Conservation (phyloP, 176 grass and related monocot species). For the Paspalum notatum region DNA sequence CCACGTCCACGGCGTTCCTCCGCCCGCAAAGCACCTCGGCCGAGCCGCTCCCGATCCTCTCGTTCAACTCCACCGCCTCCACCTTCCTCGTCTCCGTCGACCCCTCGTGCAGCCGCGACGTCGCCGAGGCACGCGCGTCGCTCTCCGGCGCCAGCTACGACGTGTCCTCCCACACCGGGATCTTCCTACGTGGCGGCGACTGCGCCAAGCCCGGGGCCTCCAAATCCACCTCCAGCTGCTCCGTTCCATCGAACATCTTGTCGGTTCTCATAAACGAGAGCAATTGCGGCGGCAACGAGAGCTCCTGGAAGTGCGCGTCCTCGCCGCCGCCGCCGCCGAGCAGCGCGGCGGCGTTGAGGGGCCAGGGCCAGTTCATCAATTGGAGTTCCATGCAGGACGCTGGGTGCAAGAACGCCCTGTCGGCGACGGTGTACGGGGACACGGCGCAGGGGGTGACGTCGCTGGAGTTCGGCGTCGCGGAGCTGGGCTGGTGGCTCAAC, state of each 20-base stretch:
- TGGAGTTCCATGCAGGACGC: accelerated
- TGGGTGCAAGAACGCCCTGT: slow-evolving; percentile 27
- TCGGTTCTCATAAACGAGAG: too few relatives aligned
- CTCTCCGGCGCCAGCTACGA: slow-evolving; percentile 52
- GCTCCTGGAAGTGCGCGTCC: slow-evolving; percentile 32
- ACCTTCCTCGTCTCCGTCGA: slow-evolving; percentile 18
- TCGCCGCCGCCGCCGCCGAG: neutral
- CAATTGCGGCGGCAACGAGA: neutral
- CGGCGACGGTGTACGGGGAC: neutral
- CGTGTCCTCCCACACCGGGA: slow-evolving; percentile 31
- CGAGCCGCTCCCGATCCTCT: neutral
- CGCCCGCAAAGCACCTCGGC: too few relatives aligned
- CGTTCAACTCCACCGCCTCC: slow-evolving; percentile 8
- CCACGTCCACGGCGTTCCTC: neutral
- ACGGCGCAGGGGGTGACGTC: neutral
- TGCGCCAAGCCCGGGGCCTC: accelerated
- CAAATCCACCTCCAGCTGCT: neutral
- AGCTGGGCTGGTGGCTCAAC: slow-evolving; percentile 75
- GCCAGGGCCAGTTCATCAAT: neutral
- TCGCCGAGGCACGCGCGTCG: neutral
- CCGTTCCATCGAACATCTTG: neutral
- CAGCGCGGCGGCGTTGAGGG: accelerated
- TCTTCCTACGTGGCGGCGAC: slow-evolving; percentile 42
- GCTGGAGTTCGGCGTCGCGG: slow-evolving; percentile 43
- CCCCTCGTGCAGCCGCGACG: slow-evolving; percentile 46